Base-by-base conservation (phyloP, 805 yeast species). In the Barnettozyma wickerhamii region DNA sequence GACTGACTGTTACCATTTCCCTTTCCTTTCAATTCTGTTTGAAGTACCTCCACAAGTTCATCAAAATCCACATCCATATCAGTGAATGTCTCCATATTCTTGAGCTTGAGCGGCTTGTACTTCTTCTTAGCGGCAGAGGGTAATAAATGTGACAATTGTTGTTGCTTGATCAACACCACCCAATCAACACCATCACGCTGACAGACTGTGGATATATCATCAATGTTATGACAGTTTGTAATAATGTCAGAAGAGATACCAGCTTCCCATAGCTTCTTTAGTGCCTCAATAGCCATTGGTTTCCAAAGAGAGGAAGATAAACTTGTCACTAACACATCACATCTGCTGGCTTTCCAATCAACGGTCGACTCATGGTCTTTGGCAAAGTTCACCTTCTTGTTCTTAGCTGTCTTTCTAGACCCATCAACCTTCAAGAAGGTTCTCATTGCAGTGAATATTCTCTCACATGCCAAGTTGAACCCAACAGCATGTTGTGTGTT, bases 291-390 rank as follows among this genome's bases (percentile, higher is more conserved):
- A 1, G 90, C 91, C 36, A 75, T 65, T 1, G 80, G 76, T 18
- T 71, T 70, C 45, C 87, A 60, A 15, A 74, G 63, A 1, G 75
- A 62, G 26, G 73, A 74, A 17, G 82, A 75, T 45, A 83, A 73
- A 48, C 91, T 74, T 0, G 93, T 74, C 6, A 93, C 77, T 21
- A 93, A 60, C 1, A 90, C 95, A 53, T 88, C 91, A 60, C 96
- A 89, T 50, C 95, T 70, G 26, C 72, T 68, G 5, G 78, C 71
- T 39, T 59, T 66, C 84, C 80, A 77, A 29, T 71, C 71, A 27
- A 51, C 51, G 12, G 53, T 56, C 28, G 64, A 52, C 3, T 60
- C 58, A 5, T 58, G 43, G 14, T 65, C 69, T 46, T 63, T 64
- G 4, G 34, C 18, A 12, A 24, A 7, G 40, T 56, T 57, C 31